These are phyloP conservation scores for Elsinoe ampelina DNA, from an alignment of 2,329 filamentous ascomycete species.

Conservation along the genomic window DNA sequence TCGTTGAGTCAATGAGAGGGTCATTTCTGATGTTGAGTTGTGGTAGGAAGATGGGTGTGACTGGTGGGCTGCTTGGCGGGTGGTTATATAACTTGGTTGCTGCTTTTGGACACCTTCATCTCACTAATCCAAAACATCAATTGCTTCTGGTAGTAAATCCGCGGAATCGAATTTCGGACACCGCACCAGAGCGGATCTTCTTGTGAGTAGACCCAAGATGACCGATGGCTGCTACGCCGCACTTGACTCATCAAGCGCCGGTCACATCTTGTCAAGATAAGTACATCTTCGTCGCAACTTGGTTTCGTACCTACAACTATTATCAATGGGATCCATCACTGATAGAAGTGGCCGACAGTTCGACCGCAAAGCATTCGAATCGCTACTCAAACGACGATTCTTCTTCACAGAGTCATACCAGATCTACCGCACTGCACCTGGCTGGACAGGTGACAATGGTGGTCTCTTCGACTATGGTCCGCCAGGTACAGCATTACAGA, in stretches of 20 bases:
- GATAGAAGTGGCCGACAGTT: constrained; percentile 60
- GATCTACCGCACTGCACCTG: constrained; percentile 53
- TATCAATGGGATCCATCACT: not conserved
- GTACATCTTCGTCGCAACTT: not conserved
- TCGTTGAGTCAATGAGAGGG: too few relatives aligned
- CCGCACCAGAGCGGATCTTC: not conserved
- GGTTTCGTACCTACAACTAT: not conserved
- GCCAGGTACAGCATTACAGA: constrained; percentile 73
- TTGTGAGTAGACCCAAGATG: too few relatives aligned
- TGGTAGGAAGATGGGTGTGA: too few relatives aligned
- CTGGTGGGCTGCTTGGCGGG: too few relatives aligned
- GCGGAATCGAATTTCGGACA: not conserved
- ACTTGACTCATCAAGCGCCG: not conserved
- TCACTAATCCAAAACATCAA: too few relatives aligned
- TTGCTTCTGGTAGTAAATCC: not conserved
- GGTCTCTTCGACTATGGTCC: constrained; percentile 85
- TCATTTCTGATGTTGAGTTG: too few relatives aligned
- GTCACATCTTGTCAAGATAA: not conserved
- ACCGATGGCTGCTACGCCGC: not conserved
- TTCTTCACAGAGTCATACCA: constrained; percentile 97
- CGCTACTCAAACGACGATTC: constrained; percentile 74
- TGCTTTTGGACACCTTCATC: too few relatives aligned
- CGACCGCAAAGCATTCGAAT: constrained; percentile 72
- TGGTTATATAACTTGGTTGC: too few relatives aligned
- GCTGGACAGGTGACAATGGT: constrained; percentile 18